phyloP scores from a whole-genome alignment of 495 filamentous ascomycete species.

The Aspergillus diversus region DNA sequence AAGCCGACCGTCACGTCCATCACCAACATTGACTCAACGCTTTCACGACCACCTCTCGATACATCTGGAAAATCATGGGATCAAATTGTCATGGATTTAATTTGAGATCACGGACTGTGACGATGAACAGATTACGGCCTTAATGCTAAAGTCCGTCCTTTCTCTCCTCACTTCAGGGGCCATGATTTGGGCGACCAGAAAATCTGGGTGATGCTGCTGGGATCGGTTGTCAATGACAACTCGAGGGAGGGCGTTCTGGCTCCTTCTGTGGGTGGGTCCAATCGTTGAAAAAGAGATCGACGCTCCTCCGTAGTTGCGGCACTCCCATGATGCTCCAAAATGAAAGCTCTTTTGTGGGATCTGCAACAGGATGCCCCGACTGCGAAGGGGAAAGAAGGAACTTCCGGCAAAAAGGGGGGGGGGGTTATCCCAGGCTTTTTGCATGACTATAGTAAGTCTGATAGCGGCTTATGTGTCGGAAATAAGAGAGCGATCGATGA shows the following conservation, averaged over 20 bases:
- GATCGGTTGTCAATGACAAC: no score
- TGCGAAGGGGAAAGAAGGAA: not conserved
- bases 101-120: constrained; percentile 18
- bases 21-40: constrained; percentile 8
- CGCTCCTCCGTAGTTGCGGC: not conserved
- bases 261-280: no score
- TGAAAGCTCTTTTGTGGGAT: not conserved
- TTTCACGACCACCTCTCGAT: constrained; percentile 22
- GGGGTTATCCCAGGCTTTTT: no score
- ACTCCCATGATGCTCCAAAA: not conserved
- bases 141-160: no score
- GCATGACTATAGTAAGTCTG: no score
- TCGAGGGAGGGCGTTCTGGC: no score
- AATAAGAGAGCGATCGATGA: no score
- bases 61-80: constrained; percentile 33
- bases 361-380: not conserved
- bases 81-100: constrained; percentile 33
- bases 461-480: no score
- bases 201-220: no score
- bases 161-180: no score
- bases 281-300: not conserved
- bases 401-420: no score
- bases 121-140: not conserved
- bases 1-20: constrained; percentile 16
- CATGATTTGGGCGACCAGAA: no score